Base-by-base conservation (phyloP, 148 eudicot genomes). In the Vaccinium myrtillus region DNA sequence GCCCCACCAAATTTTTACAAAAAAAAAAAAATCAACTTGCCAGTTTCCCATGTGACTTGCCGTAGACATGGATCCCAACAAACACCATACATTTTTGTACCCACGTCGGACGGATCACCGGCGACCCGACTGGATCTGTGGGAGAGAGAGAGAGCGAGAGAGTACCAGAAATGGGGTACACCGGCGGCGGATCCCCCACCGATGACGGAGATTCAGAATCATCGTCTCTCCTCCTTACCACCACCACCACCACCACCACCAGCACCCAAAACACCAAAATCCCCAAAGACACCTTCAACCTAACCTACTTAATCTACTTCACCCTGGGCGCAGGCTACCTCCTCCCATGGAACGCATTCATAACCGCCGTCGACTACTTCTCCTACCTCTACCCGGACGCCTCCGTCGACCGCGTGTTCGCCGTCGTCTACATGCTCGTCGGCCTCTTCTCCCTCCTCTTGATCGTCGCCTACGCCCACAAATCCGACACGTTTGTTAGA, bases 311-410 rank as follows among this genome's bases (percentile, higher is more conserved):
- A 39, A 90, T 95, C 87, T 92, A 92, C 92, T 93, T 95, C 93
- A 89, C 89, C 1, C 71, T 91, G 1, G 95, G 93, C 43, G 87
- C 89, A 12, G 95, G 93, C 4, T 91, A 86, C 82, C 83, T 92
- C 5, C 90, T 92, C 81, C 94, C 94, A 84, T 92, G 95, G 95
- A 92, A 92, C 84, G 91, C 92, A 13, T 92, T 91, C 92, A 92
- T 92, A 81, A 92, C 95, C 36, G 95, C 93, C 84, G 95, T 91
- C 58, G 98, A 95, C 83, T 95, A 95, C 90, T 95, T 95, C 90
- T 76, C 79, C 36, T 49, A 76, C 56, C 79, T 76, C 32, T 76
- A 76, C 56, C 79, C 79, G 61, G 91, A 79, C 10, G 89, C 87
- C 27, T 87, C 92, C 84, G 92, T 93, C 36, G 98, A 95, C 36